Base-by-base conservation (phyloP, 2,329 filamentous ascomycete species). In the Dothideomycetidae sp. region DNA sequence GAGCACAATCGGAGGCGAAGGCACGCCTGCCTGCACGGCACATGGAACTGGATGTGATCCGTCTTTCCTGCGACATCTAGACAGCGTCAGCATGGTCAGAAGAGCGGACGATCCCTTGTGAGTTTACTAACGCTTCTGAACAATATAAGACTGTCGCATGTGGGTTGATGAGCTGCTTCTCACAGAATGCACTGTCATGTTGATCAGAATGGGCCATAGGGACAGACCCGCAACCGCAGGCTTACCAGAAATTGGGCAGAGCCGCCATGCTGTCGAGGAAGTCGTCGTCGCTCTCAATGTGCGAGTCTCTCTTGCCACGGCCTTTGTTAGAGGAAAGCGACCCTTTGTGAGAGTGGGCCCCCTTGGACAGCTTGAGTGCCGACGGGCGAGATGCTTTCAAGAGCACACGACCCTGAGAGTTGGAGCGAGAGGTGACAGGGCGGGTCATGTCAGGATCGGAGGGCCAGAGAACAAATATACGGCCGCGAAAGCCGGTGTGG, bases 141-240 rank as follows among this genome's bases (percentile, higher is more conserved):
- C 73, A 78, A 53, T 78, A 78, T 31, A 78, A 60, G 29, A 75
- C 63, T 11, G 64, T 64, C 50, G 71, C 70, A 53, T 68, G 67
- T 11, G 73, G 73, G 19, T 68, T 65, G 37, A 71, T 66, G 48
- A 78, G 77, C 57, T 77, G 73, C 53, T 67, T 74, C 54, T 78
- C 73, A 55, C 73, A 78, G 50, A 68, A 74, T 44, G 73, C 68
- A 56, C 73, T 77, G 44, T 29, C 26, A 10, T 29, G 32, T 30
- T 31, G 21, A 31, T n/a, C n/a, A n/a, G n/a, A n/a, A n/a, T n/a
- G n/a, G n/a, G n/a, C n/a, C n/a, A n/a, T n/a, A n/a, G n/a, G n/a
- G n/a, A 40, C 39, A 11, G 13, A n/a, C 10, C 10, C n/a, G 10
- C 10, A 43, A 29, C n/a, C n/a, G n/a, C n/a, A n/a, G n/a, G 51